These are phyloP conservation scores for Tetrastigma voinierianum DNA, from an alignment of 164 flowering plant genomes.

Conservation along the genomic window DNA sequence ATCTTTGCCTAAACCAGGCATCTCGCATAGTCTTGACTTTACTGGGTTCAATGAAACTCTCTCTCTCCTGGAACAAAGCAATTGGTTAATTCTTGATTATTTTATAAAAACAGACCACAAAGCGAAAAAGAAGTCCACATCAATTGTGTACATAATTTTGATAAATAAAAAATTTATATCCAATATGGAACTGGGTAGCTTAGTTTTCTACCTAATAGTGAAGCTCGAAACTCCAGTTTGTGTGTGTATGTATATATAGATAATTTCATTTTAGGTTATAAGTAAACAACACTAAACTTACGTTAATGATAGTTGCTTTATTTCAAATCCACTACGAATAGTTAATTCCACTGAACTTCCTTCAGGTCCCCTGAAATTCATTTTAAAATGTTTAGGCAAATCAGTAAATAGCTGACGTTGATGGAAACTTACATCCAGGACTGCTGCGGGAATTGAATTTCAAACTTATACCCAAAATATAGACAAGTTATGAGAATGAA, in stretches of 20 bases:
- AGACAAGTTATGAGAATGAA: background rate
- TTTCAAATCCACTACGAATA: conserved; percentile 64
- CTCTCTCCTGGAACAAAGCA: conserved; percentile 57
- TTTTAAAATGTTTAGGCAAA: conserved; percentile 6
- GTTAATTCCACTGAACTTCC: conserved; percentile 77
- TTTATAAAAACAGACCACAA: background rate
- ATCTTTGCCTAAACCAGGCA: conserved; percentile 59
- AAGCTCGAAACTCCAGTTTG: background rate
- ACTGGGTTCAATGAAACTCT: conserved; percentile 89
- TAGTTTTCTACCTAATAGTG: background rate
- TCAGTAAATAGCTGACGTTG: conserved; percentile 4
- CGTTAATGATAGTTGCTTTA: conserved; percentile 61
- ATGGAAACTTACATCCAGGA: background rate
- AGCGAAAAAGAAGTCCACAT: background rate
- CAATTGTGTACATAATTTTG: no score
- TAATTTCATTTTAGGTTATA: background rate
- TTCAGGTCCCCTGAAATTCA: conserved; percentile 81
- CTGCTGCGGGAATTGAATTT: background rate
- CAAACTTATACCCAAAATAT: background rate
- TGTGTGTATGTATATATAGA: no score
- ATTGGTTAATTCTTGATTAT: background rate
- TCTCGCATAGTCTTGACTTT: conserved; percentile 76
- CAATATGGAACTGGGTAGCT: background rate
- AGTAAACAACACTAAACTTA: conserved; percentile 33
- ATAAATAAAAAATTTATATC: no score